Evolutionary conservation across 352 stramenopile genomes (phyloP), one percentile per base, ranked within the genome.

Genomic region (Elongisporangium anandrum): DNA sequence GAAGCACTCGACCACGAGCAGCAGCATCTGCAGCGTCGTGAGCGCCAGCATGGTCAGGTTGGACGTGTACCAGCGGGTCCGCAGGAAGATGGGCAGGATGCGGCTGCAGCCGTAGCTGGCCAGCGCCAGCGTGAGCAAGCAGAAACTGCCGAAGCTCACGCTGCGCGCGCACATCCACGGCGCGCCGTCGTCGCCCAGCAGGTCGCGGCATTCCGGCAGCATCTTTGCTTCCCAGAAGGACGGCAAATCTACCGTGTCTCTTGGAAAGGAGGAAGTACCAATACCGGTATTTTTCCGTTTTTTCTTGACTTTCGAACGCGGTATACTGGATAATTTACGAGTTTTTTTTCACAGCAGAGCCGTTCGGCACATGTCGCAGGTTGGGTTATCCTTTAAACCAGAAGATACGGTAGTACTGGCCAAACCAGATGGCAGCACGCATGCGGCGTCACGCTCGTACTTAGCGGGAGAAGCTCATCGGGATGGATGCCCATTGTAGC

Each of bases 1-100:
- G 41, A 89, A 70, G 68, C 79, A 91, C 66, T 88, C 77, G 60
- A 78, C 75, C 52, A 75, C 77, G 29, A 91, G 60, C 55, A 88
- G 69, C 51, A 70, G 75, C 77, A 91, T 91, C 56, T 91, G 79
- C 24, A 85, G 48, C 45, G 47, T 69, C 38, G 77, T 77, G 57
- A 91, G 72, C 50, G 69, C 54, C 52, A 89, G 63, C 79, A 89
- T 85, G 56, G 57, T 65, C 51, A 91, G 68, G 63, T 87, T 88
- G 53, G 77, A 66, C 24, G 73, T 22, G 64, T 87, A 88, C 70
- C 80, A 87, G 29, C 64, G 72, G 52, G 76, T 80, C 59, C 54
- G 69, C 21, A 84, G 52, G 64, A 88, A 87, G 34, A 84, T 68
- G 29, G 79, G 79, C n/a, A 78, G 49, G 61, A 91, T 83, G 52